A percentile compares a stretch with the other conserved stretches of the same genome.
These are phyloP conservation scores for Trypanosoma vivax DNA, from an alignment of 208 protist species.

Conservation along the genomic window DNA sequence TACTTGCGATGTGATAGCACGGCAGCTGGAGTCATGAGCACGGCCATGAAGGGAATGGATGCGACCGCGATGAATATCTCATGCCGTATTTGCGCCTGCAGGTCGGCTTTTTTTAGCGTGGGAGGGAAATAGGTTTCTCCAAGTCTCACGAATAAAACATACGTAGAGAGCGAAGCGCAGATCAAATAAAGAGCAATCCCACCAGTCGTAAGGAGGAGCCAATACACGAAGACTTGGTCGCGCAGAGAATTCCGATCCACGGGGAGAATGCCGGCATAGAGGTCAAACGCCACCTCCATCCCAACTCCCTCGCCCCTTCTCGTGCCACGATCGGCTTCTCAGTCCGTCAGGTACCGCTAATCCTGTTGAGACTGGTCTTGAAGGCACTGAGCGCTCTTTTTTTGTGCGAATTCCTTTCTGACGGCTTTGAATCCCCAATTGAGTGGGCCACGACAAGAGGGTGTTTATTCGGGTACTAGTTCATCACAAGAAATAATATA, in stretches of 20 bases:
- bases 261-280: conserved; percentile 48
- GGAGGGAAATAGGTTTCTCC: conserved; percentile 62
- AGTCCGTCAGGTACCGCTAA: too few relatives aligned
- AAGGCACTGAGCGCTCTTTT: too few relatives aligned
- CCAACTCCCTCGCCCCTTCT: too few relatives aligned
- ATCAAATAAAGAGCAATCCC: conserved; percentile 53
- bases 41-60: conserved; percentile 76
- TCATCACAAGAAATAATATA: too few relatives aligned
- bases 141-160: conserved; percentile 42
- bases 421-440: too few relatives aligned
- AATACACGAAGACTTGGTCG: conserved; percentile 62
- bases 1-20: conserved; percentile 68
- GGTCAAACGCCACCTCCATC: conserved; percentile 66
- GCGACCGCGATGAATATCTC: conserved; percentile 72
- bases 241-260: conserved; percentile 44
- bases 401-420: too few relatives aligned
- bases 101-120: conserved; percentile 57
- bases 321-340: too few relatives aligned
- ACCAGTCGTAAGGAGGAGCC: conserved; percentile 63
- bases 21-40: conserved; percentile 68
- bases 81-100: conserved; percentile 41
- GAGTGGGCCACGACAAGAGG: too few relatives aligned
- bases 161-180: conserved; percentile 51
- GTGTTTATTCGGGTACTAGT: too few relatives aligned
- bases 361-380: too few relatives aligned